Evolutionary conservation across 129 eudicot species (phyloP), one percentile per base, ranked within the genome.

Genomic region (Escallonia rubra): DNA sequence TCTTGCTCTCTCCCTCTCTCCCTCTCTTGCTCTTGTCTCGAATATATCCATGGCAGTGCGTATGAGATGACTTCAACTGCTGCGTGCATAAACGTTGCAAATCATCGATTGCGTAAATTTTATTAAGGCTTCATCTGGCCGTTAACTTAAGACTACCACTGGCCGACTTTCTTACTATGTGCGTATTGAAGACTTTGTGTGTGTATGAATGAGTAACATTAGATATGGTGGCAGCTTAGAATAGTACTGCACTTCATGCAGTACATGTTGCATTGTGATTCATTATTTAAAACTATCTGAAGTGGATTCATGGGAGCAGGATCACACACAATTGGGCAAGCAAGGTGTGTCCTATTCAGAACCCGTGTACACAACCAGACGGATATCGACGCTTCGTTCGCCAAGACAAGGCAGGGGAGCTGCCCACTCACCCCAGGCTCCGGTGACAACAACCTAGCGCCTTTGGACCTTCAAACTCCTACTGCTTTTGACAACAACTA

Each of bases 311-410:
- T 55, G 41, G 34, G 34, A 23, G 34, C 63, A 80, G 90, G 90
- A 1, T 54, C 84, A 3, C 96, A 88, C 57, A 85, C 96, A 56
- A 88, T 88, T 43, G 96, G 96, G 51, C 74, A 78, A 82, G 88
- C 91, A 43, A 75, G 96, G 57, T 88, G 95, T 67, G 77, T 80
- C 8, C 39, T 56, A 13, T 84, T 88, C 67, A 72, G 88, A 69
- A 61, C 67, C 4, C 88, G 85, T 39, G 57, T 88, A 39, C 68
- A 88, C 79, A 88, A 85, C 63, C 85, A 82, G 48, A 65, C 79
- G 59, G 78, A 75, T 81, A 85, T 85, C 10, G 86, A 85, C n/a
- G 48, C 86, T 15, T 56, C 81, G 2, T 80, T 85, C 53, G 95
- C 95, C 9, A 69, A 43, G 41, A 72, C 78, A 3, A 61, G 70